Conservation (phyloP, 768 basidiomycete genomes). For the Daedaleopsis sinensis region DNA sequence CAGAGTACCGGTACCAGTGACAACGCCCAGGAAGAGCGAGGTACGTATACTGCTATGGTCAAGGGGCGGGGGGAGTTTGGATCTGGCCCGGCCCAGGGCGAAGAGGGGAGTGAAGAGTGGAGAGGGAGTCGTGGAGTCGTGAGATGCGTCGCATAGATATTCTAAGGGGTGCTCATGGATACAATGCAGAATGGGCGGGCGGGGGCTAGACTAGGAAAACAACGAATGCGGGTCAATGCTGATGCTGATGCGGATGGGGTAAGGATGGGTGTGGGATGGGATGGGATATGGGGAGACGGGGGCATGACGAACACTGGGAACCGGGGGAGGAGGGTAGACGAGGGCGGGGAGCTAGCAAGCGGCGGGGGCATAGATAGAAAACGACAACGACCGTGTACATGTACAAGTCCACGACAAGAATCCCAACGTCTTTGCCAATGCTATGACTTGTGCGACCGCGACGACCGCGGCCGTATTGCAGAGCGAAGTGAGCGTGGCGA, state of each 20-base stretch:
- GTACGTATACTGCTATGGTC: no score
- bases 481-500: background rate
- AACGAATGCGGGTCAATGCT: background rate
- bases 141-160: conserved; percentile 4
- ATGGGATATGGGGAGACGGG: background rate
- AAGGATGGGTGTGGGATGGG: background rate
- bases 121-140: background rate
- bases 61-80: background rate
- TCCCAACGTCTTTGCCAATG: background rate
- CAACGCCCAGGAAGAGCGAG: no score
- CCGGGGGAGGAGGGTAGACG: background rate
- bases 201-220: conserved; percentile 2
- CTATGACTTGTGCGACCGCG: background rate
- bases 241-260: background rate
- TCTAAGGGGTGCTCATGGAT: conserved; percentile 6
- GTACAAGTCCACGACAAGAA: background rate
- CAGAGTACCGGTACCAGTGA: no score
- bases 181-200: background rate
- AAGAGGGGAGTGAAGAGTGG: background rate
- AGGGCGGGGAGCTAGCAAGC: background rate
- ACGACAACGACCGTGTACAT: background rate
- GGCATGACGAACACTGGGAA: background rate
- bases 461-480: background rate
- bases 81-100: background rate
- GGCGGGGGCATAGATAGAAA: background rate